A percentile compares a stretch with the other conserved stretches of the same genome.
Conservation (phyloP, 441 rosid genomes). For the Populus trichocarpa region DNA sequence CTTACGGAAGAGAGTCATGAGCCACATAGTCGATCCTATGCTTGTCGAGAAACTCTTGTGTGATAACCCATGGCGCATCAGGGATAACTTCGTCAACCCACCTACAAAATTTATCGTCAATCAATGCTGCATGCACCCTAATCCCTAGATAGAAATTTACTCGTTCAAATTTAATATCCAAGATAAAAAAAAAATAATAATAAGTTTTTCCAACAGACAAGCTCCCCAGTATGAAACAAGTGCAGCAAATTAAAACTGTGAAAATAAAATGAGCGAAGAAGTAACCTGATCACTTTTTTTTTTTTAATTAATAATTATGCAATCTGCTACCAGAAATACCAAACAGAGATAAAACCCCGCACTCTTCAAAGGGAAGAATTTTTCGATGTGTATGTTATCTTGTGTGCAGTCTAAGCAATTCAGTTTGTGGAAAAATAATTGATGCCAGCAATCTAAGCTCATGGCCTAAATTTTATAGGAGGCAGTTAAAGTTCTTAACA, state of each 20-base stretch:
- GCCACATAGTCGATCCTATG: constrained; percentile 83
- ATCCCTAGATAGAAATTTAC: neutral
- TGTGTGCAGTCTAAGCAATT: neutral
- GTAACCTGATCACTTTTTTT: neutral
- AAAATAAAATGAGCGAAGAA: neutral
- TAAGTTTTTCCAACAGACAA: neutral
- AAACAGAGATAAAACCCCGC: neutral
- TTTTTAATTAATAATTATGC: neutral
- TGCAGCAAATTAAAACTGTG: neutral
- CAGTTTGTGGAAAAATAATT: neutral
- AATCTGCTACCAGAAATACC: neutral
- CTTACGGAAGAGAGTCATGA: constrained; percentile 93
- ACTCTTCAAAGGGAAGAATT: neutral
- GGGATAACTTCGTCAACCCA: constrained; percentile 96
- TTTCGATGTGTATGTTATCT: neutral
- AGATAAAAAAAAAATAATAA: neutral
- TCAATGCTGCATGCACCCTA: neutral
- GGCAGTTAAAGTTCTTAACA: no score
- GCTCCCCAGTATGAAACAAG: neutral
- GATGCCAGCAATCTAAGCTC: neutral
- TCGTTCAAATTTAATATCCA: neutral
- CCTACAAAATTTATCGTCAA: constrained; percentile 30
- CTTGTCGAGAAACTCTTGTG: constrained; percentile 70
- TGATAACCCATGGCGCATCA: constrained; percentile 90
- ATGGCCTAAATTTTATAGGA: neutral